phyloP scores from a whole-genome alignment of 1,284 basidiomycete species.

The Amylostereum chailletii region DNA sequence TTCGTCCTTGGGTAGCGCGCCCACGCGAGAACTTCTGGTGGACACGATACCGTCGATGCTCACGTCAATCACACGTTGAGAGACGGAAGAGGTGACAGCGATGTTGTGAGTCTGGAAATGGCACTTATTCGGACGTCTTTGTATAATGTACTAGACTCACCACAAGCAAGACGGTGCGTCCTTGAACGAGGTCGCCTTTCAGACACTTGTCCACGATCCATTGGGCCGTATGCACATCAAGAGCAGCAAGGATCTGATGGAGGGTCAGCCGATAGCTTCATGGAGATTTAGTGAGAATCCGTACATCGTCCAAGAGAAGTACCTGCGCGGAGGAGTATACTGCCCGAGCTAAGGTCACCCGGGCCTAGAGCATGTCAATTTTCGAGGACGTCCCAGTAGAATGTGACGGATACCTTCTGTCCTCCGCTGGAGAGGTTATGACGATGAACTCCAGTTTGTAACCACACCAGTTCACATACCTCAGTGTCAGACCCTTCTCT shows the following conservation, averaged over 20 bases:
- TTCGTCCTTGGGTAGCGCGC: constrained; percentile 32
- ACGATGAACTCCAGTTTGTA: background rate
- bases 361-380: constrained; percentile 29
- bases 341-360: constrained; percentile 68
- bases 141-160: no score
- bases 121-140: no score
- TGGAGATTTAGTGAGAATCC: constrained; percentile 13
- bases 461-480: no score
- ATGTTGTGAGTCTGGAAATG: constrained; percentile 52
- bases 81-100: constrained; percentile 48
- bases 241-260: constrained; percentile 36
- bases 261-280: background rate
- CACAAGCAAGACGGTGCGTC: constrained; percentile 66
- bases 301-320: constrained; percentile 57
- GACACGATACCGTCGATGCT: constrained; percentile 39
- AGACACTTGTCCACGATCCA: constrained; percentile 78
- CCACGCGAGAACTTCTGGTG: constrained; percentile 35
- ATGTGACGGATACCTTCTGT: constrained; percentile 55
- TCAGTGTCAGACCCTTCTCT: constrained; percentile 53
- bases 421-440: constrained; percentile 42
- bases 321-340: constrained; percentile 57
- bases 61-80: constrained; percentile 59
- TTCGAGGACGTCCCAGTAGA: no score
- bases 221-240: constrained; percentile 60
- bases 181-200: constrained; percentile 55